phyloP scores from a whole-genome alignment of 345 rosid species.

The Populus deltoides region DNA sequence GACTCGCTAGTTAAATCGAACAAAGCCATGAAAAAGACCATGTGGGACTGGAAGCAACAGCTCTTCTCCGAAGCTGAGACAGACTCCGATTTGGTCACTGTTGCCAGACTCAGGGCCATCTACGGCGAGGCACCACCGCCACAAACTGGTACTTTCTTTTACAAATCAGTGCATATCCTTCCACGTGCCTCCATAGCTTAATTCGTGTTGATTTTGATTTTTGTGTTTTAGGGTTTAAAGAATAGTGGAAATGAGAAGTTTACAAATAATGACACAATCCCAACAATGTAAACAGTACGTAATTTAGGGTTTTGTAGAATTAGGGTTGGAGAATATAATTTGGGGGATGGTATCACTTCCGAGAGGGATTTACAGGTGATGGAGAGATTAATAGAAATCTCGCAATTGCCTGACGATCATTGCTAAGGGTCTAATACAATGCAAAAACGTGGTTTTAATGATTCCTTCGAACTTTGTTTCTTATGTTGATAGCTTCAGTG shows the following conservation, averaged over 20 bases:
- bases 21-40: conserved; percentile 50
- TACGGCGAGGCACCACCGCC: conserved; percentile 56
- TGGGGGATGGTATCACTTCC: too few relatives aligned
- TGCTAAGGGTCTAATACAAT: too few relatives aligned
- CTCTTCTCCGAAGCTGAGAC: conserved; percentile 73
- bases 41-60: conserved; percentile 93
- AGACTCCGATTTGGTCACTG: conserved; percentile 52
- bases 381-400: background rate
- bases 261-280: too few relatives aligned
- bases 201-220: background rate
- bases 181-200: too few relatives aligned
- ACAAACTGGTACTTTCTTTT: conserved; percentile 33
- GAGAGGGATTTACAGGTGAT: background rate
- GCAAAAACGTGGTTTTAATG: too few relatives aligned
- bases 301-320: too few relatives aligned
- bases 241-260: too few relatives aligned
- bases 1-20: conserved; percentile 52
- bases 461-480: background rate
- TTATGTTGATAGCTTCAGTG: background rate
- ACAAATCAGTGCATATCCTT: too few relatives aligned
- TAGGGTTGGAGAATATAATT: too few relatives aligned
- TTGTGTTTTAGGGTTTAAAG: background rate
- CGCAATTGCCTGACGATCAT: too few relatives aligned
- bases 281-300: too few relatives aligned
- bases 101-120: conserved; percentile 62